Conservation (phyloP, 1,284 basidiomycete genomes). For the Boletellus deceptivus region DNA sequence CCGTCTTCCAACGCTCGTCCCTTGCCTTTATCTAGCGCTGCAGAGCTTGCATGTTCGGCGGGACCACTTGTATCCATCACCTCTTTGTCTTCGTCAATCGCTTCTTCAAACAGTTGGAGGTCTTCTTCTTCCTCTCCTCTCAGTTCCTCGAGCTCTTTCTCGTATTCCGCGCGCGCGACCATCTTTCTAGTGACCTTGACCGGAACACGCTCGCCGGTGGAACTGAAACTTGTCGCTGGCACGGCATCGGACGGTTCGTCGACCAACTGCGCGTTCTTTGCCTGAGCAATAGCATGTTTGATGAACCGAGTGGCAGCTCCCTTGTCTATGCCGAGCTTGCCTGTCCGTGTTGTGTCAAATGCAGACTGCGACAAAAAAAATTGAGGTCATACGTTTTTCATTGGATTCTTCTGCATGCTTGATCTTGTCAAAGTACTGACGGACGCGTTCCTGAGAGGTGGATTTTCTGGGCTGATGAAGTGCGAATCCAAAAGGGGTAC, state of each 20-base stretch:
- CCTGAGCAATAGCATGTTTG: slow-evolving; percentile 74
- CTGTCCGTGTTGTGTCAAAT: slow-evolving; percentile 9
- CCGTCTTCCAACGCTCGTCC: slow-evolving; percentile 28
- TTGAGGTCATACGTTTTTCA: slow-evolving; percentile 47
- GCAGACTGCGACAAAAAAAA: not conserved
- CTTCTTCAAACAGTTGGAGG: slow-evolving; percentile 41
- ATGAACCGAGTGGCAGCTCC: slow-evolving; percentile 78
- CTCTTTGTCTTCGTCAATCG: slow-evolving; percentile 36
- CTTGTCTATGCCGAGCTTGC: slow-evolving; percentile 55
- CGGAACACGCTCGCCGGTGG: slow-evolving; percentile 38
- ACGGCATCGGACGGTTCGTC: slow-evolving; percentile 23
- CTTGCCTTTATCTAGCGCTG: slow-evolving; percentile 44
- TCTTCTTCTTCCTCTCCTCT: slow-evolving; percentile 45
- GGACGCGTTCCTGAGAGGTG: slow-evolving; percentile 59
- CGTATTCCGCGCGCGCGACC: slow-evolving; percentile 61
- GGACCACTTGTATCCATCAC: slow-evolving; percentile 9
- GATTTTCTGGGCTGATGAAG: not conserved
- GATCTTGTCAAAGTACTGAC: slow-evolving; percentile 79
- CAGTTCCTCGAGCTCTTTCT: slow-evolving; percentile 49
- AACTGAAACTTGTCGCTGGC: slow-evolving; percentile 12
- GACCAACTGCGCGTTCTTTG: slow-evolving; percentile 38
- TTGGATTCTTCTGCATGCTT: slow-evolving; percentile 63
- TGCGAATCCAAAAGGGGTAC: slow-evolving; percentile 17
- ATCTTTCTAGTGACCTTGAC: slow-evolving; percentile 67
- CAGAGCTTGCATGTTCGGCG: slow-evolving; percentile 2